phyloP scores from a whole-genome alignment of 768 basidiomycete genomes.

The Ephemerocybe angulata region DNA sequence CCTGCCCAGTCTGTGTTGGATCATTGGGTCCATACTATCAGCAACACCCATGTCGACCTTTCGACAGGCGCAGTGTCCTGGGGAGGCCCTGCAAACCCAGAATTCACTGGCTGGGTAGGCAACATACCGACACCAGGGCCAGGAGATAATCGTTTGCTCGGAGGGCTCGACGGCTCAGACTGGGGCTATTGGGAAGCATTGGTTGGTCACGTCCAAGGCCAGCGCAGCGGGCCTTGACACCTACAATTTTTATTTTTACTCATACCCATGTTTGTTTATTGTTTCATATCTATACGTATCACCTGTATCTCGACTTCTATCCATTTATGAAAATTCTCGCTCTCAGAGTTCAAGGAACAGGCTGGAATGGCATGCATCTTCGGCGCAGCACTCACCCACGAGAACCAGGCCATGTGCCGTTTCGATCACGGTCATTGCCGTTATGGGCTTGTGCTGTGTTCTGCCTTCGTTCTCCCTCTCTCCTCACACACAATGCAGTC shows the following conservation, averaged over 20 bases:
- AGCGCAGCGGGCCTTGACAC: slow-evolving; percentile 20
- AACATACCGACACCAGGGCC: slow-evolving; percentile 37
- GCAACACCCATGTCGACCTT: slow-evolving; percentile 56
- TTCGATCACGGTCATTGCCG: background rate
- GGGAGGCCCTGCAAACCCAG: slow-evolving; percentile 54
- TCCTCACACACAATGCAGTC: slow-evolving; percentile 58
- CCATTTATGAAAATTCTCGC: background rate
- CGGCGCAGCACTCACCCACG: too few relatives aligned
- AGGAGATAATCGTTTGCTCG: slow-evolving; percentile 43
- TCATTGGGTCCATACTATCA: slow-evolving; percentile 82
- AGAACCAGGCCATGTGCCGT: too few relatives aligned
- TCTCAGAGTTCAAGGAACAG: too few relatives aligned
- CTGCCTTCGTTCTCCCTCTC: background rate
- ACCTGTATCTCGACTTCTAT: slow-evolving; percentile 1
- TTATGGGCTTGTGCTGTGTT: background rate
- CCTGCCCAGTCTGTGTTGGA: slow-evolving; percentile 76
- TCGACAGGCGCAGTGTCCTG: slow-evolving; percentile 52
- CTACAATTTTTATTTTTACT: background rate
- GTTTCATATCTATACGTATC: slow-evolving; percentile 4
- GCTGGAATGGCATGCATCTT: too few relatives aligned
- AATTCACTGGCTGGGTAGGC: slow-evolving; percentile 59
- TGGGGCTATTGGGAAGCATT: slow-evolving; percentile 81
- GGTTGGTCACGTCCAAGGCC: slow-evolving; percentile 56
- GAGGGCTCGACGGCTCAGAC: slow-evolving; percentile 60
- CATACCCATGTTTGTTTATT: slow-evolving; percentile 3